Base-by-base conservation (phyloP, 805 yeast species). In the Metahyphopichia silvanorum region DNA sequence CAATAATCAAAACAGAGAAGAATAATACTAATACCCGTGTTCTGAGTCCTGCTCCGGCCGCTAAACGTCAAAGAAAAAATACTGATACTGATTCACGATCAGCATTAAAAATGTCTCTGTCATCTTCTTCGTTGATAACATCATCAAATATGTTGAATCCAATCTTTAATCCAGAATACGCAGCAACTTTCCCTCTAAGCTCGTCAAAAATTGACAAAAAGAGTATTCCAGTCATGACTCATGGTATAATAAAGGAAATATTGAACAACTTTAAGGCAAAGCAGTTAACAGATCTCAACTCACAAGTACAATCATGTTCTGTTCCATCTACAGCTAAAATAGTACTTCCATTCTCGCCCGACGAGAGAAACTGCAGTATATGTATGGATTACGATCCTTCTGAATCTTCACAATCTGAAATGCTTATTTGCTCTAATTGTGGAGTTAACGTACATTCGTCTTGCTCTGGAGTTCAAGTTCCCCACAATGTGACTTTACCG, bases 381-480 rank as follows among this genome's bases (percentile, higher is more conserved):
- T 84, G 93, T 44, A 56, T 71, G 4, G 69, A 60, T 8, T 32
- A 44, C 4, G 69, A 63, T 9, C 50, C 56, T 4, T 37, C 52
- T 1, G 51, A 47, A 8, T 24, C 37, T 5, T 36, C 52, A 4
- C 20, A 31, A 1, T 43, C 60, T 3, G 71, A 68, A 22, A 62
- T 74, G 44, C 43, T 82, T 7, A 57, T 68, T 1, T 87, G 96
- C 53, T 48, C 65, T 2, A 63, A 67, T 18, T 88, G 96, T 63
- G 84, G 84, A 0, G 57, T 86, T 20, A 69, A 68, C 34, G 86
- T 81, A 2, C 96, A 88, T 52, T 63, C 74, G 3, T 54, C 71
- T 0, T 88, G 96, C 47, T 81, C 79, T 48, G 95, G 94, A 0
- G 34, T 39, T 19, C 36, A 15, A 9, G 34, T 43, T 16, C 48